Percentiles rank a stretch among this genome's conserved stretches.
phyloP scores from a whole-genome alignment of 2,329 filamentous ascomycete species.

The Aspergillus fischeri region DNA sequence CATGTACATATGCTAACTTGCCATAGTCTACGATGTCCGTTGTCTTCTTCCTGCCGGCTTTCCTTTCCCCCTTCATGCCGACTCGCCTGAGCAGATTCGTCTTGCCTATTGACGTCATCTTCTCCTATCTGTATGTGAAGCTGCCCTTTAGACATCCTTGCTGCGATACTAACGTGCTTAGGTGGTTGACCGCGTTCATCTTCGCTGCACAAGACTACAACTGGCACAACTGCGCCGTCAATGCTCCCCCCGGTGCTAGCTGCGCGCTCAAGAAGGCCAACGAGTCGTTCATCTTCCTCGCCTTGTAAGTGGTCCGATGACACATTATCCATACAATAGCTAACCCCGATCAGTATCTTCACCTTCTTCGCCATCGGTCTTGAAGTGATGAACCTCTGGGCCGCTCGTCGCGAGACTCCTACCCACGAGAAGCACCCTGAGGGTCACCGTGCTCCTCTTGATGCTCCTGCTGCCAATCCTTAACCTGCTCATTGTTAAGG shows the following conservation, averaged over 20 bases:
- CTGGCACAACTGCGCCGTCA: background rate
- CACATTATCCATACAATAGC: background rate
- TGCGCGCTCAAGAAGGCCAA: slow-evolving; percentile 1
- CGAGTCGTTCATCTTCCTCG: slow-evolving; percentile 3
- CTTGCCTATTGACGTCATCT: background rate
- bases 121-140: background rate
- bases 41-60: background rate
- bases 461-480: background rate
- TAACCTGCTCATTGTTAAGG: background rate
- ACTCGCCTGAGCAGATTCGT: background rate
- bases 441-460: background rate
- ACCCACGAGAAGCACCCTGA: background rate
- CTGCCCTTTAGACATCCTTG: background rate
- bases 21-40: background rate
- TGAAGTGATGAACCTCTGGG: background rate
- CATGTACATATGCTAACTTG: background rate
- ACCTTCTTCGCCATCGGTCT: background rate
- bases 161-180: background rate
- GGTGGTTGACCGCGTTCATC: slow-evolving; percentile 3
- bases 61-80: background rate
- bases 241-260: background rate
- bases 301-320: background rate
- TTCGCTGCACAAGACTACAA: slow-evolving; percentile 2
- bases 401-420: background rate
- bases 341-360: background rate